phyloP scores from a whole-genome alignment of 2,329 filamentous ascomycete genomes.

The Mariannaea elegans region DNA sequence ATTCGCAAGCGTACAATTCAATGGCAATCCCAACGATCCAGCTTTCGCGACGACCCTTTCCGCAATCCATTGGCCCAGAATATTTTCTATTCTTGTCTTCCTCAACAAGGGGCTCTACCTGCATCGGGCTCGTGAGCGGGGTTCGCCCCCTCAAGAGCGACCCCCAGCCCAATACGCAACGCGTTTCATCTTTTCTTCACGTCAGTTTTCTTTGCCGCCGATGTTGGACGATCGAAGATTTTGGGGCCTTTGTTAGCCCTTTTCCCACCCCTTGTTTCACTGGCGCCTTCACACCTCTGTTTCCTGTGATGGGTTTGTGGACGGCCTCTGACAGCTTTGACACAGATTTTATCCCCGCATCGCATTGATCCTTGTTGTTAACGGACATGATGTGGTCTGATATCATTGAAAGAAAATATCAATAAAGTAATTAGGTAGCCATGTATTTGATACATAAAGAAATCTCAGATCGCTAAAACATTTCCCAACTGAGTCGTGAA shows the following conservation, averaged over 20 bases:
- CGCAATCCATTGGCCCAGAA: too few species aligned
- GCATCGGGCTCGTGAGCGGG: too few species aligned
- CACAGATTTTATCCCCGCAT: slow-evolving; percentile 10
- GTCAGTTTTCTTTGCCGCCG: not conserved
- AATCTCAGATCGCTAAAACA: not conserved
- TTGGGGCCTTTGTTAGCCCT: not conserved
- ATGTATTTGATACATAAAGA: not conserved
- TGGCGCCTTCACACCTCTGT: not conserved
- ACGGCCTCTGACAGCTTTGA: slow-evolving; percentile 21
- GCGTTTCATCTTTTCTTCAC: slow-evolving; percentile 5
- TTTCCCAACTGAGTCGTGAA: slow-evolving; percentile 15
- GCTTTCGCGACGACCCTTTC: not conserved
- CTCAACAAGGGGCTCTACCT: too few species aligned
- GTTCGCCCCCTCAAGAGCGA: slow-evolving; percentile 4
- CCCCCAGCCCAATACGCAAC: not conserved
- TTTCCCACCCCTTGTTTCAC: slow-evolving; percentile 4
- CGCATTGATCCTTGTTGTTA: not conserved
- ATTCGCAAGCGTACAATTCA: not conserved
- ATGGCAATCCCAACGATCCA: not conserved
- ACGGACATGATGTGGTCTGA: not conserved
- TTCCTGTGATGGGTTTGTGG: not conserved
- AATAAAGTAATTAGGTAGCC: not conserved
- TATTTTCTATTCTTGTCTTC: too few species aligned
- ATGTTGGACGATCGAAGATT: not conserved
- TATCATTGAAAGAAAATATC: not conserved